These are phyloP conservation scores for Fonsecaea erecta DNA, from an alignment of 2,329 filamentous ascomycete species.

Conservation along the genomic window DNA sequence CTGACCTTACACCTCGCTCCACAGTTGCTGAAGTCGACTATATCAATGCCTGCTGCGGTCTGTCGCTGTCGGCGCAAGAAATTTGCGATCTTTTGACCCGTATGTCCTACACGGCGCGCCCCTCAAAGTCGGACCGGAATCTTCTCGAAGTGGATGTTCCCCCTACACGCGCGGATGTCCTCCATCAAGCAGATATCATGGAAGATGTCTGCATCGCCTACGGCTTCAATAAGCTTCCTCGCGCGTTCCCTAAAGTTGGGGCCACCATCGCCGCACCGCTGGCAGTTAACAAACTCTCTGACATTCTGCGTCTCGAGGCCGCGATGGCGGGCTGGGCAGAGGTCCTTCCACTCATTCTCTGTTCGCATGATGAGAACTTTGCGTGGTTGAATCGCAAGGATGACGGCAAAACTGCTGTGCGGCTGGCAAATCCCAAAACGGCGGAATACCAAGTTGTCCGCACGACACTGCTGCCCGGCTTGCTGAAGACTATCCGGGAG, in stretches of 20 bases:
- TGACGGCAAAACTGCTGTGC: conserved; percentile 79
- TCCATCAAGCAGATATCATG: conserved; percentile 98
- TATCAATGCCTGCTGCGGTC: conserved; percentile 88
- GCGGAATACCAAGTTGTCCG: conserved; percentile 91
- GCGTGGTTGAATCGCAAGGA: conserved; percentile 89
- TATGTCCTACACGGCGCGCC: conserved; percentile 85
- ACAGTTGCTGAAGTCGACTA: conserved; percentile 88
- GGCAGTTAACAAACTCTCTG: conserved; percentile 89
- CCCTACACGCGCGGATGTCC: conserved; percentile 87
- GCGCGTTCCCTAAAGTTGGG: conserved; percentile 82
- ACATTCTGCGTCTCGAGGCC: conserved; percentile 85
- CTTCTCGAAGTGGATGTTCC: conserved; percentile 82
- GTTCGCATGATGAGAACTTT: conserved; percentile 98
- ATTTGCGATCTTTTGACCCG: conserved; percentile 81
- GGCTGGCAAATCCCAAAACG: conserved; percentile 90
- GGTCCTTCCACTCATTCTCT: conserved; percentile 93
- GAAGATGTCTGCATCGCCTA: conserved; percentile 97
- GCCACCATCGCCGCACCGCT: conserved; percentile 85
- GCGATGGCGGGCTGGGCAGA: conserved; percentile 96
- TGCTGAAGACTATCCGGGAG: conserved; percentile 91
- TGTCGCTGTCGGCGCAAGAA: conserved; percentile 72
- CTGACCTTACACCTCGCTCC: conserved; percentile 75
- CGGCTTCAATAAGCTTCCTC: conserved; percentile 94
- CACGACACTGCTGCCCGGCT: conserved; percentile 80
- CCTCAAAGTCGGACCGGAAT: conserved; percentile 70